Percentiles rank a stretch among this genome's conserved stretches.
Evolutionary conservation across 805 yeast species (phyloP).

Genomic region (Millerozyma acaciae): DNA sequence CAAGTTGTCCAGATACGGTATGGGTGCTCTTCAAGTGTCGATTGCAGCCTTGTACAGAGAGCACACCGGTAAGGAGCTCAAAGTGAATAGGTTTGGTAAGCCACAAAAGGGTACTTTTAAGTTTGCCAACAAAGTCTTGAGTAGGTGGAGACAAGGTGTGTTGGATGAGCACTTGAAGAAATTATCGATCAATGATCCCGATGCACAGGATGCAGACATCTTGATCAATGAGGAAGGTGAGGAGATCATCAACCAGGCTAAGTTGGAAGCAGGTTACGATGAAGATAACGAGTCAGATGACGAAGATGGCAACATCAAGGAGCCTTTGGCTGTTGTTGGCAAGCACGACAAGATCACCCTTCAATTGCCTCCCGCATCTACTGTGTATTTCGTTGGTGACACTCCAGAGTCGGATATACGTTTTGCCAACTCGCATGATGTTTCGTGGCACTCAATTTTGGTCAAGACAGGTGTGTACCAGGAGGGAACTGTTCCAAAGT

Average conservation of each 20-base stretch:
- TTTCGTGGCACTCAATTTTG: constrained; percentile 78
- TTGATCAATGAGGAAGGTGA: constrained; percentile 42
- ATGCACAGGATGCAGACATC: constrained; percentile 40
- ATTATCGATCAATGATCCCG: constrained; percentile 39
- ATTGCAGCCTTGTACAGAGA: constrained; percentile 81
- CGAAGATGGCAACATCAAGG: constrained; percentile 19
- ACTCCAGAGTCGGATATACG: constrained; percentile 87
- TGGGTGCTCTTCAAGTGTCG: constrained; percentile 91
- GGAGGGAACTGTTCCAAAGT: constrained; percentile 74
- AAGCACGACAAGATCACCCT: constrained; percentile 39
- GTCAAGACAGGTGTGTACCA: constrained; percentile 87
- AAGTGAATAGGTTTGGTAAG: constrained; percentile 82
- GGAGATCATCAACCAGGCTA: constrained; percentile 41
- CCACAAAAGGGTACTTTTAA: constrained; percentile 86
- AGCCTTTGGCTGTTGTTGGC: constrained; percentile 41
- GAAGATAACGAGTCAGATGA: constrained; percentile 29
- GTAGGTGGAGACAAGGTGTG: constrained; percentile 74
- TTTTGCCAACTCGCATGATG: constrained; percentile 83
- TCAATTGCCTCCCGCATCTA: constrained; percentile 76
- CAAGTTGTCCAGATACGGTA: constrained; percentile 77
- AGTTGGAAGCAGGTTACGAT: constrained; percentile 33
- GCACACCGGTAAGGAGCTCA: constrained; percentile 76
- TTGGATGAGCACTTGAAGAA: constrained; percentile 69
- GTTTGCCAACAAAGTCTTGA: constrained; percentile 74
- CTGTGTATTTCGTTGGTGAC: constrained; percentile 86